Conservation (phyloP, 23 red algal species). For the Gracilaria gracilis region DNA sequence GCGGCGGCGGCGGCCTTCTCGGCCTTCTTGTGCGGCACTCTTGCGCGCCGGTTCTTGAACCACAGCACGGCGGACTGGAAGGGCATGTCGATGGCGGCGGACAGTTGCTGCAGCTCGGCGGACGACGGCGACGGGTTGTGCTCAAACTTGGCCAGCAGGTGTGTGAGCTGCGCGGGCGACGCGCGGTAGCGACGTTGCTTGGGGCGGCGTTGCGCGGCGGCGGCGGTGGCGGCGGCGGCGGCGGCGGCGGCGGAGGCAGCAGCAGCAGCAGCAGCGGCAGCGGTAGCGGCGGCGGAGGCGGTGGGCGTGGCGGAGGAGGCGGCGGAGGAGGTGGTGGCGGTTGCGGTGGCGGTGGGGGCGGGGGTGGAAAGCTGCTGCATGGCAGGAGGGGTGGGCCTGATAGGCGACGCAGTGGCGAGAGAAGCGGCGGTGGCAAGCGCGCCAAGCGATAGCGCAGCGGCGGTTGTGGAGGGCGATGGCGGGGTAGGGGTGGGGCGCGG, state of each 20-base stretch:
- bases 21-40: slow-evolving; percentile 73
- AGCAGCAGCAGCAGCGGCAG: background rate
- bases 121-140: slow-evolving; percentile 59
- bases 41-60: slow-evolving; percentile 83
- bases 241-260: background rate
- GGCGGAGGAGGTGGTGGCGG: too few species aligned
- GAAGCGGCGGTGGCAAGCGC: slow-evolving; percentile 36
- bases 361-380: too few species aligned
- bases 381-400: slow-evolving; percentile 21
- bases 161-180: slow-evolving; percentile 64
- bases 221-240: background rate
- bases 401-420: background rate
- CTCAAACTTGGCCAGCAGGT: slow-evolving; percentile 70
- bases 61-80: slow-evolving; percentile 71
- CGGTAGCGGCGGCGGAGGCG: slow-evolving; percentile 13
- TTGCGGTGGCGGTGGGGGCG: too few species aligned
- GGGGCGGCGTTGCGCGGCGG: background rate
- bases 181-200: slow-evolving; percentile 80
- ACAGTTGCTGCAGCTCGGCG: slow-evolving; percentile 60
- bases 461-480: slow-evolving; percentile 16
- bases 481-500: background rate
- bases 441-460: slow-evolving; percentile 34
- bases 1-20: slow-evolving; percentile 44
- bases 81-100: slow-evolving; percentile 73
- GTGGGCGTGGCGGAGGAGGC: slow-evolving; percentile 55